phyloP scores from a whole-genome alignment of 371 early-diverging fungal species.

The Mortierella sp. region DNA sequence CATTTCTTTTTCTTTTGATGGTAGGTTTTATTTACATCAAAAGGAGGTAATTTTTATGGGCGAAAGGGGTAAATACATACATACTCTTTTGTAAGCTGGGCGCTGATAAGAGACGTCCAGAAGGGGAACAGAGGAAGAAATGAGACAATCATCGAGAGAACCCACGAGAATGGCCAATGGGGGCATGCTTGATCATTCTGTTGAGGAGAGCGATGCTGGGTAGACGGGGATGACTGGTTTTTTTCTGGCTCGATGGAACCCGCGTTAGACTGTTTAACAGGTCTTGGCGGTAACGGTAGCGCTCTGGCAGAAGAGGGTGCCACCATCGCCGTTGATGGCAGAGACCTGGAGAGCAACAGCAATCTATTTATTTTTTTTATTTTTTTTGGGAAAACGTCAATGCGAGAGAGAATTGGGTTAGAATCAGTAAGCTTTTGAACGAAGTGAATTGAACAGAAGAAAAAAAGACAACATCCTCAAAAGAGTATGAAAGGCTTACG shows the following conservation, averaged over 20 bases:
- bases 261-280: slow-evolving; percentile 22
- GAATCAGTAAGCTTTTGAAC: not conserved
- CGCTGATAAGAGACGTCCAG: slow-evolving; percentile 3
- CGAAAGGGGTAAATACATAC: not conserved
- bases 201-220: not conserved
- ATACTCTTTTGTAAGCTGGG: slow-evolving; percentile 8
- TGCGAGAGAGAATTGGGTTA: not conserved
- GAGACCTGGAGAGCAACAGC: slow-evolving; percentile 28
- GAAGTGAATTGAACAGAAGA: slow-evolving; percentile 1
- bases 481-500: slow-evolving; percentile 19
- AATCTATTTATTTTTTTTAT: not conserved
- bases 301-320: slow-evolving; percentile 44
- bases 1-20: not conserved
- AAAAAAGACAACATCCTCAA: not conserved
- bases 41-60: not conserved
- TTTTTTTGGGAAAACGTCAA: not conserved
- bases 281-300: slow-evolving; percentile 38
- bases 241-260: not conserved
- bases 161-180: not conserved
- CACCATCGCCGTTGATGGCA: slow-evolving; percentile 41
- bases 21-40: slow-evolving; percentile 8
- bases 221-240: not conserved
- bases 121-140: not conserved
- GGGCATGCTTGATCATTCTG: not conserved
- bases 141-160: not conserved